Evolutionary conservation across 805 yeast species (phyloP).

Genomic region (Metschnikowia vanudenii): DNA sequence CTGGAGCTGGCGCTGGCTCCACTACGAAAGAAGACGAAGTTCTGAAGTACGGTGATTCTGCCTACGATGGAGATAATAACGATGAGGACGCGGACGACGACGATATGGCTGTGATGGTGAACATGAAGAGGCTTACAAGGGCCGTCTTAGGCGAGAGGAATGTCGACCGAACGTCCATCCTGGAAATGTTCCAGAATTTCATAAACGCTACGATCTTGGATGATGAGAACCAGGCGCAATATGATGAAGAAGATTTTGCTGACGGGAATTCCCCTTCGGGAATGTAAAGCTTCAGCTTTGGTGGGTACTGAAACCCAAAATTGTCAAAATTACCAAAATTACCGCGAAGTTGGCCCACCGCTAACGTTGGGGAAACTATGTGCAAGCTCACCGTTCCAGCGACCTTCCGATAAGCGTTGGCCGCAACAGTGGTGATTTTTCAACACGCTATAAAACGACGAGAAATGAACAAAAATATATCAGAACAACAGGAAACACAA

Average conservation of each 20-base stretch:
- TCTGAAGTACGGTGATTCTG: constrained; percentile 3
- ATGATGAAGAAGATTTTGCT: neutral
- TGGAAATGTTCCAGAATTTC: constrained; percentile 38
- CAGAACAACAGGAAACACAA: no score
- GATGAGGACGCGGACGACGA: constrained; percentile 28
- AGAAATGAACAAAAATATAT: no score
- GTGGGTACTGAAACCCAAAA: no score
- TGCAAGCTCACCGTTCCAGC: no score
- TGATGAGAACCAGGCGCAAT: neutral
- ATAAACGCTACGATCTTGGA: constrained; percentile 29
- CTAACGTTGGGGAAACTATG: neutral
- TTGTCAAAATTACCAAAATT: no score
- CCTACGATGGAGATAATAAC: constrained; percentile 26
- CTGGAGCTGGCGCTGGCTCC: no score
- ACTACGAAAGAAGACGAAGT: neutral
- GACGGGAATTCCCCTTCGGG: neutral
- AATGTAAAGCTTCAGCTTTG: neutral
- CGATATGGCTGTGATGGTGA: constrained; percentile 25
- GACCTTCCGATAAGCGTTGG: no score
- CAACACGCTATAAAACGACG: no score
- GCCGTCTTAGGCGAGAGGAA: constrained; percentile 18
- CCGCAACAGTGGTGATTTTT: no score
- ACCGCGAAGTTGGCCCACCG: constrained; percentile 1
- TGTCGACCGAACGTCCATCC: constrained; percentile 33
- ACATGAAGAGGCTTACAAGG: constrained; percentile 26